Evolutionary conservation across 148 eudicot genomes (phyloP), one percentile per base, ranked within the genome.

Genomic region (Silene conica): DNA sequence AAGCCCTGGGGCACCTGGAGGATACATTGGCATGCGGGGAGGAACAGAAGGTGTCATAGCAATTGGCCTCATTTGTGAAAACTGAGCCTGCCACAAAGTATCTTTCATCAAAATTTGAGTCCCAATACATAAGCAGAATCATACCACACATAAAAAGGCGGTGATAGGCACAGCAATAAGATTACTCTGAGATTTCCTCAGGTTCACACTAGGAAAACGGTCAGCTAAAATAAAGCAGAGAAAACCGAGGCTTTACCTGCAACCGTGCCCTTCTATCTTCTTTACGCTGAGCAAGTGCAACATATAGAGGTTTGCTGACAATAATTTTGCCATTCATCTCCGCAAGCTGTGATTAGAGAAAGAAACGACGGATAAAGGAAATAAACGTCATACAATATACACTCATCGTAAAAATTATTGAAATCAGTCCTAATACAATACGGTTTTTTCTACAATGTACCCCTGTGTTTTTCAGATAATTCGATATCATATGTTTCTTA

Each of bases 271-370:
- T 84, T 73, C 96, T 84, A 74, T 92, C 97, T 76, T 92, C 97
- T 74, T 90, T 92, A 16, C 96, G 81, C 74, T 92, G 96, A 23
- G 95, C 95, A 80, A 88, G 88, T 26, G 97, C 97, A 79, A 92
- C 97, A 70, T 92, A 92, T 58, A 92, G 82, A 18, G 97, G 97
- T 78, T 92, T 92, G 87, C 89, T 89, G 38, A 84, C 82, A 54
- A 88, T 75, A 82, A 92, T 88, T 81, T 89, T 89, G 1, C 97
- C 95, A 72, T 92, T 89, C 97, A 92, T 89, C 83, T 92, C 95
- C 18, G 86, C 74, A 76, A 92, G 95, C 95, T 92, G 85, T 1
- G 63, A 34, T 4, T 1, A 18, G 57, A 64, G 43, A 28, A 57
- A 28, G 12, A n/a, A 25, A 10, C 10, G 18, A 18, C 11, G 31